Evolutionary conservation across 305 asterid species (phyloP), one percentile per base, ranked within the genome.

Genomic region (Solanum hybrid): DNA sequence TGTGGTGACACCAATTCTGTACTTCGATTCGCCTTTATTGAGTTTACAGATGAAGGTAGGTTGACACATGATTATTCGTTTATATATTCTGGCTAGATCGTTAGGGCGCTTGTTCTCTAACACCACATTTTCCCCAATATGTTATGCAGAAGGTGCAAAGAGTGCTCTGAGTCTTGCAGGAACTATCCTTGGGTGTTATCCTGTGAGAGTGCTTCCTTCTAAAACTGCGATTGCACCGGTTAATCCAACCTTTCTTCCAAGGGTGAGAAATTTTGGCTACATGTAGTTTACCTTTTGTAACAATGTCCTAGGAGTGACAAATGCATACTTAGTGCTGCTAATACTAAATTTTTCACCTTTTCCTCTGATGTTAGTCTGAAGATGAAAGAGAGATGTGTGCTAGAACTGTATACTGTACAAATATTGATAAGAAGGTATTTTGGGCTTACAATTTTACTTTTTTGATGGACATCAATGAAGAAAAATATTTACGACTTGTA

Each of bases 151-250:
- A 92, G 99, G 97, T 89, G 99, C 99, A 86, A 94, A 92, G 91
- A 95, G 93, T 92, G 98, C 99, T 87, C 87, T 97, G 93, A 95
- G 96, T 90, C 93, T 97, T 93, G 96, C 96, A 2, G 98, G 99
- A 88, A 95, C 99, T 91, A 94, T 95, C 98, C 98, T 97, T 31
- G 98, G 99, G 15, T 97, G 77, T 91, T 97, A 97, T 94, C 99
- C 99, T 3, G 41, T 37, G 0, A 0, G 41, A 37, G 41, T 37
- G 96, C 94, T 97, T 77, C 99, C 98, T 78, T 97, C 99, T 32
- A 97, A 94, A 95, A 96, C 98, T 91, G 99, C 98, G 85, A 97
- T 97, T 93, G 99, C 98, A 70, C 99, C 97, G 7, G 99, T 95
- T 68, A 97, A 97, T 92, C 99, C 98, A 6, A 97, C 99, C 31